Percentiles rank a stretch among this genome's conserved stretches.
Conservation (phyloP, 176 grass and related monocot species). For the Otatea glauca region DNA sequence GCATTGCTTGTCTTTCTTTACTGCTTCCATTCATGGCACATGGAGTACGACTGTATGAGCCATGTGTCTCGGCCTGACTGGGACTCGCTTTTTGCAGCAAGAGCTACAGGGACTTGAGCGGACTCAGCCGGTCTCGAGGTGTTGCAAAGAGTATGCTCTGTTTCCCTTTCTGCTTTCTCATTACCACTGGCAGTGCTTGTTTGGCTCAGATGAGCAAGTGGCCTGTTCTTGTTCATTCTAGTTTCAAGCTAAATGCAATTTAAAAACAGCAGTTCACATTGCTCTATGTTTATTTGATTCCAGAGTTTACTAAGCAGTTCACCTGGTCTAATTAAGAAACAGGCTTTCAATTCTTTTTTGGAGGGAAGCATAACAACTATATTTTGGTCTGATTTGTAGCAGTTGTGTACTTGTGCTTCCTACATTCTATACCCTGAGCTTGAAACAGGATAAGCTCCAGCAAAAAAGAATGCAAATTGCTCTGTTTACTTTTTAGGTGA, state of each 20-base stretch:
- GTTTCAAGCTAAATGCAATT: neutral
- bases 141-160: conserved; percentile 90
- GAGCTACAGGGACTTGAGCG: conserved; percentile 83
- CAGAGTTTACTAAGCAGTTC: neutral
- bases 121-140: conserved; percentile 76
- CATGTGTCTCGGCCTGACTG: conserved; percentile 22
- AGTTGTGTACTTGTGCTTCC: neutral
- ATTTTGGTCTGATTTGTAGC: neutral
- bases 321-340: neutral
- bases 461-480: neutral
- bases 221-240: neutral
- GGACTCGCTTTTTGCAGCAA: conserved; percentile 59
- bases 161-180: neutral
- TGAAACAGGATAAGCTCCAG: neutral
- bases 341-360: neutral
- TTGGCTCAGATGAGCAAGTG: conserved; percentile 31
- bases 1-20: conserved; percentile 17
- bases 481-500: neutral
- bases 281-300: neutral
- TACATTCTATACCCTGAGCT: neutral
- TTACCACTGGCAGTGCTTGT: neutral
- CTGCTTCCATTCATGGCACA: conserved; percentile 41
- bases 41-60: conserved; percentile 1
- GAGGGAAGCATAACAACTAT: neutral
- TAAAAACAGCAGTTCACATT: neutral